Percentiles rank a stretch among this genome's conserved stretches.
Conservation (phyloP, 2,329 filamentous ascomycete species). For the Neocucurbitaria cava region DNA sequence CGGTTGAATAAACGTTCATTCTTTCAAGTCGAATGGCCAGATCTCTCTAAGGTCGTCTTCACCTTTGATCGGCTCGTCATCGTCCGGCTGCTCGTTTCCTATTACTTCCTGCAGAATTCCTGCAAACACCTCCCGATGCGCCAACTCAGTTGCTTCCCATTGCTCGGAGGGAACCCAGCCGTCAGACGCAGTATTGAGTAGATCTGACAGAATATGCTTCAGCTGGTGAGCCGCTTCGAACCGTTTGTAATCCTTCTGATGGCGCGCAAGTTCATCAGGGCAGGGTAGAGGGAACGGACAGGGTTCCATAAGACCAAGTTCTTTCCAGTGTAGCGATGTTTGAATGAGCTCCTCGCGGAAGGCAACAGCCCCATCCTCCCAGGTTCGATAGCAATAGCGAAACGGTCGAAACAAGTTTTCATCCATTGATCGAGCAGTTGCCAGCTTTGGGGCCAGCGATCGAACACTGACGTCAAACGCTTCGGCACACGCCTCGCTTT, state of each 20-base stretch:
- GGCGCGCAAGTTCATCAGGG: slow-evolving; percentile 32
- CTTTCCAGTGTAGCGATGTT: slow-evolving; percentile 46
- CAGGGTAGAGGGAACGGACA: slow-evolving; percentile 43
- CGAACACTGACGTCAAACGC: slow-evolving; percentile 44
- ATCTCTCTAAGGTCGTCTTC: slow-evolving; percentile 44
- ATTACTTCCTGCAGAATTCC: slow-evolving; percentile 43
- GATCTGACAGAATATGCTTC: slow-evolving; percentile 31
- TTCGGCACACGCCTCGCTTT: slow-evolving; percentile 40
- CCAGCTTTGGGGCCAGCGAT: slow-evolving; percentile 40
- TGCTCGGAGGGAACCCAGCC: slow-evolving; percentile 47
- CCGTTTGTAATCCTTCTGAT: slow-evolving; percentile 39
- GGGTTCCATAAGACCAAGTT: slow-evolving; percentile 47
- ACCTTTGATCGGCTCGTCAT: slow-evolving; percentile 44
- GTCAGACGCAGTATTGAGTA: slow-evolving; percentile 44
- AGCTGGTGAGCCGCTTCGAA: slow-evolving; percentile 46
- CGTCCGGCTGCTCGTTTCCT: slow-evolving; percentile 33
- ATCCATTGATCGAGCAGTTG: slow-evolving; percentile 42
- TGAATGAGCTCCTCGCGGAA: slow-evolving; percentile 52
- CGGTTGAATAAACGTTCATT: slow-evolving; percentile 3
- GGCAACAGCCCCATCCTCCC: slow-evolving; percentile 50
- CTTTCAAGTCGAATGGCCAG: slow-evolving; percentile 46
- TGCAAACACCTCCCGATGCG: slow-evolving; percentile 40
- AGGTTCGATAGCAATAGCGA: slow-evolving; percentile 51
- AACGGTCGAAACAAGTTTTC: slow-evolving; percentile 49
- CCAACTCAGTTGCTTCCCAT: slow-evolving; percentile 42